A percentile compares a stretch with the other conserved stretches of the same genome.
These are phyloP conservation scores for Spencermartinsiella europaea DNA, from an alignment of 805 yeast species.

Conservation along the genomic window DNA sequence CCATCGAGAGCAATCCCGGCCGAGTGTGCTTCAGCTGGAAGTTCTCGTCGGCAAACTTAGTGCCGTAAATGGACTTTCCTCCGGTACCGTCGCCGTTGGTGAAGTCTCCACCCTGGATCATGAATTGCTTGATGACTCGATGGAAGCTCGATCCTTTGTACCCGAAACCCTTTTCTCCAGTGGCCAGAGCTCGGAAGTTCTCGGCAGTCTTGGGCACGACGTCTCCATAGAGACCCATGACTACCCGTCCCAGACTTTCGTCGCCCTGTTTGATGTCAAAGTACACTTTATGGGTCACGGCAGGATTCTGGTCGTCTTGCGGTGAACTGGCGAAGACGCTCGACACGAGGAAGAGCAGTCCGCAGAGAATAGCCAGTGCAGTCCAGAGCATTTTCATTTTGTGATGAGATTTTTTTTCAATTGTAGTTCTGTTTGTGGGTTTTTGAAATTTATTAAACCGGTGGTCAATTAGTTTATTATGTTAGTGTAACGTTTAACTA, in stretches of 20 bases:
- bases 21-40: constrained; percentile 50
- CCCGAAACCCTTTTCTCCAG: constrained; percentile 67
- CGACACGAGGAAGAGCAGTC: constrained; percentile 16
- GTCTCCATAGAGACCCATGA: constrained; percentile 81
- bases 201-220: constrained; percentile 85
- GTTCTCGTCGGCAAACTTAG: constrained; percentile 73
- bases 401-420: too few relatives aligned
- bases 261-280: constrained; percentile 84
- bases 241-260: constrained; percentile 69
- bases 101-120: constrained; percentile 88
- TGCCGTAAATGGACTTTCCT: constrained; percentile 76
- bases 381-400: constrained; percentile 26
- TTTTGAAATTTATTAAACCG: too few relatives aligned
- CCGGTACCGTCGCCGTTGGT: constrained; percentile 61
- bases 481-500: too few relatives aligned
- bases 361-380: constrained; percentile 17
- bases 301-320: constrained; percentile 30
- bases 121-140: constrained; percentile 64
- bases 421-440: too few relatives aligned
- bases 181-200: constrained; percentile 75
- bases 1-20: constrained; percentile 69
- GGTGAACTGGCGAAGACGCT: constrained; percentile 15
- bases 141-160: constrained; percentile 66
- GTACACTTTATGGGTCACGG: constrained; percentile 72
- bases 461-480: too few relatives aligned